Evolutionary conservation across 2,329 filamentous ascomycete species (phyloP), one percentile per base, ranked within the genome.

Genomic region (Fusarium continuum): DNA sequence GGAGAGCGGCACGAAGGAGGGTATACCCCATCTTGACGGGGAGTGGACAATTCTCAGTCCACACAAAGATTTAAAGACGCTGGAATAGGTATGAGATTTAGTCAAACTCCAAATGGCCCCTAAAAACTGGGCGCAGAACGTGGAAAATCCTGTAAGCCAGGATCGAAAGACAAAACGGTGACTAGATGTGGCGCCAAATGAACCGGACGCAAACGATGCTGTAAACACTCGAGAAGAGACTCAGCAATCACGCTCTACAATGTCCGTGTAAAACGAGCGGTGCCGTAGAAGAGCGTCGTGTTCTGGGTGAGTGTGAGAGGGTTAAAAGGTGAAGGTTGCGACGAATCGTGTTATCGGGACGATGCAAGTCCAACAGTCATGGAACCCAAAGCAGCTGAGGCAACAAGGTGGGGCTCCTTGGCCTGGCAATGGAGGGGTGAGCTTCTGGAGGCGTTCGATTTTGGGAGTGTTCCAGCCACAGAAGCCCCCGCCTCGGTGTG

Each of bases 11-110:
- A 34, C 14, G 34, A 23, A 22, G 40, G 34, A 25, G 11, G 34
- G 45, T 56, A 26, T 68, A 74, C 75, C 74, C 73, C 75, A 76
- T 76, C 55, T 56, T 56, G 65, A 48, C 47, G 28, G 49, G 49
- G 13, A 29, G 55, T 58, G 61, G 65, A 54, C 63, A 36, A 50
- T 64, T 70, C 48, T 57, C 53, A 67, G 68, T 55, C 68, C 68
- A 63, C 51, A 43, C 29, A 57, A 63, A 46, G 46, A 28, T 34
- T 57, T 35, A 64, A 35, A 49, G 29, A 45, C 43, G 28, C 34
- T 26, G 19, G 34, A 63, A 50, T 29, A 14, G 44, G 22, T 54
- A 19, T 48, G 26, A 32, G 51, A 47, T 35, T 25, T 43, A 57
- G 35, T 26, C n/a, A 11, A 17, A 39, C 49, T 52, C 55, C 41